Evolutionary conservation across 768 basidiomycete species (phyloP).

Genomic region (Coprinopsis marcescibilis): DNA sequence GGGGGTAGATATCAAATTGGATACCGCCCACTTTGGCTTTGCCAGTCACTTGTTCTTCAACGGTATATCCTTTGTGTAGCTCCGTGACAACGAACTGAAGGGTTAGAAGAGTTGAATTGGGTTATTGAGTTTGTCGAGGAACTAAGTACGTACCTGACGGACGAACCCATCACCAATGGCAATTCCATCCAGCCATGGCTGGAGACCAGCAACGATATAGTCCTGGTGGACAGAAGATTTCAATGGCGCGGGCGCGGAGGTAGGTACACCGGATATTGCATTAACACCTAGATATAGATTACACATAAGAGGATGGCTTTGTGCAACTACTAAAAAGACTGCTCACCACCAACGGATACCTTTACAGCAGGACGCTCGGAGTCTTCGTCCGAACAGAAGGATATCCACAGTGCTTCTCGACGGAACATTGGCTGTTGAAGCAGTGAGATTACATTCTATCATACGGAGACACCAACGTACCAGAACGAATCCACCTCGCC

Average conservation of each 20-base stretch:
- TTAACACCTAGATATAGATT: constrained; percentile 6
- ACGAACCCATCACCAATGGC: constrained; percentile 11
- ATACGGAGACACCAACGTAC: neutral
- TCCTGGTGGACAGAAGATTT: constrained; percentile 5
- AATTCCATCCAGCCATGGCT: constrained; percentile 16
- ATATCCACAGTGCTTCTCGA: constrained; percentile 15
- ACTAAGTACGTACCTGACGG: constrained; percentile 11
- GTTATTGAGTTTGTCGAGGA: neutral
- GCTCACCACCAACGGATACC: constrained; percentile 12
- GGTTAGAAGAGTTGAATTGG: neutral
- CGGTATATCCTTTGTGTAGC: constrained; percentile 12
- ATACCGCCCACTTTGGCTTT: constrained; percentile 12
- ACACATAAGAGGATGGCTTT: neutral
- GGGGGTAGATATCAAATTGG: constrained; percentile 17
- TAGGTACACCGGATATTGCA: constrained; percentile 10
- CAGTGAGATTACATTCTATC: neutral
- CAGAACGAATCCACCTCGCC: constrained; percentile 13
- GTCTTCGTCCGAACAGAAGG: constrained; percentile 1
- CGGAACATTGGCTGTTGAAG: constrained; percentile 13
- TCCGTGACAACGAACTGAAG: constrained; percentile 14
- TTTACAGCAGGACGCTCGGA: constrained; percentile 13
- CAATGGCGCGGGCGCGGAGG: neutral
- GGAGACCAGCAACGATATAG: constrained; percentile 15
- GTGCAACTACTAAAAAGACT: neutral
- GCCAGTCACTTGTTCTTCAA: constrained; percentile 16